A percentile compares a stretch with the other conserved stretches of the same genome.
Evolutionary conservation across 345 rosid species (phyloP).

Genomic region (Litchi chinensis): DNA sequence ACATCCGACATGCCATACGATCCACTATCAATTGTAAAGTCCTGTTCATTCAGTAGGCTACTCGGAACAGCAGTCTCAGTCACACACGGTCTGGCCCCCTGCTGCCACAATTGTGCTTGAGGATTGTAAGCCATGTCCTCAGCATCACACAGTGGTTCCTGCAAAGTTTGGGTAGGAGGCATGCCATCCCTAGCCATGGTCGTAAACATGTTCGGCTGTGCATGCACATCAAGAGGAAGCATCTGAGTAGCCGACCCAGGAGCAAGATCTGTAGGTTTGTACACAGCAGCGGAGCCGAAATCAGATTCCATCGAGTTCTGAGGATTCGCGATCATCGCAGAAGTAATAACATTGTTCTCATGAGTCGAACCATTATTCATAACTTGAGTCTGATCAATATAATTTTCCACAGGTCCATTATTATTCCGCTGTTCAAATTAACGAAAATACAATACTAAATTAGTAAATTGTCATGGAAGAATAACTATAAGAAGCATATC

Average conservation of each 20-base stretch:
- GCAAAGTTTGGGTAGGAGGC: slow-evolving; percentile 40
- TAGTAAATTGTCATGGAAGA: too few relatives aligned
- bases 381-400: slow-evolving; percentile 45
- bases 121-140: slow-evolving; percentile 49
- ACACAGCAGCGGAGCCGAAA: slow-evolving; percentile 37
- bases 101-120: slow-evolving; percentile 49
- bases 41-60: slow-evolving; percentile 33
- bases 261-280: slow-evolving; percentile 38
- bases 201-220: slow-evolving; percentile 35
- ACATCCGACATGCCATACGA: slow-evolving; percentile 48
- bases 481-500: too few relatives aligned
- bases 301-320: slow-evolving; percentile 45
- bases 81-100: slow-evolving; percentile 33
- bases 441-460: background rate
- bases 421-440: slow-evolving; percentile 50
- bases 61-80: slow-evolving; percentile 34
- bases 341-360: slow-evolving; percentile 40
- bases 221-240: slow-evolving; percentile 38
- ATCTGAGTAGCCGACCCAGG: slow-evolving; percentile 30
- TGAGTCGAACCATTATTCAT: slow-evolving; percentile 47
- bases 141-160: slow-evolving; percentile 44
- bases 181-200: slow-evolving; percentile 39
- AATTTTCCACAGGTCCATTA: slow-evolving; percentile 41
- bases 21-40: slow-evolving; percentile 32
- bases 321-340: slow-evolving; percentile 39